Conservation (phyloP, 495 filamentous ascomycete genomes). For the Hyaloscypha hepaticicola region DNA sequence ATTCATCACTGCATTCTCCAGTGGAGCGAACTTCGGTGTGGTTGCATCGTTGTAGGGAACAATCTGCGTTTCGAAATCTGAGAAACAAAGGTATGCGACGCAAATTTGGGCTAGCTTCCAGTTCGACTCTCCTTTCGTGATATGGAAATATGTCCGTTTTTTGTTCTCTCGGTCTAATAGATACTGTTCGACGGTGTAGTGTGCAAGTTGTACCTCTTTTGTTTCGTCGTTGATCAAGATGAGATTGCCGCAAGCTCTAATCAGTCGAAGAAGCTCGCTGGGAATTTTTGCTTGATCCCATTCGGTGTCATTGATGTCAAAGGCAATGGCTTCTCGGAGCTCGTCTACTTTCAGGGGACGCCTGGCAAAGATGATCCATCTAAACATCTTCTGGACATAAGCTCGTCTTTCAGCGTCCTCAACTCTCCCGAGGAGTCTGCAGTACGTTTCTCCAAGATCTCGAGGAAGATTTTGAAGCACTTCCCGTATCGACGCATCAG, state of each 20-base stretch:
- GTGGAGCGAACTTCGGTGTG: background rate
- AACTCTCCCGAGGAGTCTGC: no score
- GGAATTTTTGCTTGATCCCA: no score
- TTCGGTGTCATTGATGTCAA: no score
- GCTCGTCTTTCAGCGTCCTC: no score
- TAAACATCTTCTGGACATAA: no score
- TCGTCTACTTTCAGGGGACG: no score
- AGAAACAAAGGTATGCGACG: conserved; percentile 38
- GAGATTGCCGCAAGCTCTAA: conserved; percentile 35
- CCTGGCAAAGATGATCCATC: no score
- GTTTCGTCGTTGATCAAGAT: conserved; percentile 37
- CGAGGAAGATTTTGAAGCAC: no score
- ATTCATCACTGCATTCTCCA: background rate
- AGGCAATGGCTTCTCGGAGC: no score
- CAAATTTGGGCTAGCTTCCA: conserved; percentile 31
- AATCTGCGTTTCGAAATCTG: conserved; percentile 33
- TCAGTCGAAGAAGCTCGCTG: conserved; percentile 27
- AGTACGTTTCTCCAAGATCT: no score
- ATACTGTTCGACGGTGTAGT: conserved; percentile 35
- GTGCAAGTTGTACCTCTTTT: conserved; percentile 35
- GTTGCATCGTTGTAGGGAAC: background rate
- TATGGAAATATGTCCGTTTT: conserved; percentile 2
- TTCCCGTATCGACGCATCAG: no score
- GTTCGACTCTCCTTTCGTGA: conserved; percentile 5
- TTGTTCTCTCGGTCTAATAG: conserved; percentile 6